A percentile compares a stretch with the other conserved stretches of the same genome.
Evolutionary conservation across 345 rosid species (phyloP).

Genomic region (Mangifera indica): DNA sequence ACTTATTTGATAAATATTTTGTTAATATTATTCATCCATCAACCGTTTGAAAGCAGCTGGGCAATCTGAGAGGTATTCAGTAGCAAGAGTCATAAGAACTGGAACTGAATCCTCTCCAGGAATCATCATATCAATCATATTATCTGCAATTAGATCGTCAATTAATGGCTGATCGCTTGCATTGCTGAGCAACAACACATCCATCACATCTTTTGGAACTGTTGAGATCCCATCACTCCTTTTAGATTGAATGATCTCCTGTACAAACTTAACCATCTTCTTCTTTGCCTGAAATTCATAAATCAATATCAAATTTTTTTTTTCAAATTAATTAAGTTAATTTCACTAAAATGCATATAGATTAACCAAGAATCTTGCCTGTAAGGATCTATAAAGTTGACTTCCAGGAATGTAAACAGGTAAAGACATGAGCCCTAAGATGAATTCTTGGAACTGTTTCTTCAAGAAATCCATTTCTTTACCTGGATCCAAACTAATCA

Average conservation of each 20-base stretch:
- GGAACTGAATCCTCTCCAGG: conserved; percentile 99
- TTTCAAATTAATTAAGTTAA: background rate
- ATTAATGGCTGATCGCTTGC: conserved; percentile 47
- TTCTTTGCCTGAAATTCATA: conserved; percentile 66
- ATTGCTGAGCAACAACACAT: conserved; percentile 68
- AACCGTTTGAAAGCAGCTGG: conserved; percentile 72
- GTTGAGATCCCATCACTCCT: conserved; percentile 31
- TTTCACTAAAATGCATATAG: background rate
- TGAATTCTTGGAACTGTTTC: conserved; percentile 76
- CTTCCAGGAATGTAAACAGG: conserved; percentile 88
- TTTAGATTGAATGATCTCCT: conserved; percentile 48
- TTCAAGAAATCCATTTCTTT: conserved; percentile 66
- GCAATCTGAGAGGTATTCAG: conserved; percentile 78
- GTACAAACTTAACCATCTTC: conserved; percentile 71
- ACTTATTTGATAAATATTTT: no score
- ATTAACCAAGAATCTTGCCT: conserved; percentile 36
- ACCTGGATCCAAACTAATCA: conserved; percentile 89
- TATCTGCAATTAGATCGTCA: conserved; percentile 74
- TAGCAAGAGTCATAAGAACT: conserved; percentile 81
- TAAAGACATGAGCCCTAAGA: conserved; percentile 85
- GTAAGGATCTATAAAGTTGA: conserved; percentile 81
- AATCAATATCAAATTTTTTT: background rate
- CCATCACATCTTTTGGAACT: conserved; percentile 62
- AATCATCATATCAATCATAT: conserved; percentile 97
- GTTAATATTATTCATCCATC: conserved; percentile 34